Evolutionary conservation across 495 filamentous ascomycete species (phyloP).

Genomic region (Xylaria castorea): DNA sequence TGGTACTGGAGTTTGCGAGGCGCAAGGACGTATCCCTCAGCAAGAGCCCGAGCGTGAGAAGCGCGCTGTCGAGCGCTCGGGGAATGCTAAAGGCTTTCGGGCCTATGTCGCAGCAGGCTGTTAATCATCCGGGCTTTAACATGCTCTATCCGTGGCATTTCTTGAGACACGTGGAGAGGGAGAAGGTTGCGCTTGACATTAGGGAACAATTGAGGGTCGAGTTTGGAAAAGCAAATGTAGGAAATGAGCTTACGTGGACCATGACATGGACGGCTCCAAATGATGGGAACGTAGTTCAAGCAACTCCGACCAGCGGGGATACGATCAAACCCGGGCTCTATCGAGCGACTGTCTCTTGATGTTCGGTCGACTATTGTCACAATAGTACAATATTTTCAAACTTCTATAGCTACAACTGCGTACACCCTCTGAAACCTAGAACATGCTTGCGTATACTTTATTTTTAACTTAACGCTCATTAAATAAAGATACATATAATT

Average conservation of each 20-base stretch:
- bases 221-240: background rate
- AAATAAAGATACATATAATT: too few relatives aligned
- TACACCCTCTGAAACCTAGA: too few relatives aligned
- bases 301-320: too few relatives aligned
- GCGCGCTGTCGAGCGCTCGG: background rate
- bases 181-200: background rate
- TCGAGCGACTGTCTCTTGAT: too few relatives aligned
- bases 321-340: too few relatives aligned
- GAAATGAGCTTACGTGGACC: background rate
- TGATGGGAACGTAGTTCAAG: too few relatives aligned
- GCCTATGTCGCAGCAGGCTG: background rate
- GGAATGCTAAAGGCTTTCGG: background rate
- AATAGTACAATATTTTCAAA: too few relatives aligned
- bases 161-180: background rate
- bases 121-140: background rate
- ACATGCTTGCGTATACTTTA: too few relatives aligned
- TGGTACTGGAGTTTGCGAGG: background rate
- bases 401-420: too few relatives aligned
- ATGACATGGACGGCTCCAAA: background rate
- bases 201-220: background rate
- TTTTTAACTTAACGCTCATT: too few relatives aligned
- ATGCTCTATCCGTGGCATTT: slow-evolving; percentile 2
- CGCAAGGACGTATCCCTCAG: background rate
- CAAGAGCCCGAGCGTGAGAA: background rate
- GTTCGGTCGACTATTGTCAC: too few relatives aligned